Evolutionary conservation across 1,139 yeast species (phyloP), one percentile per base, ranked within the genome.

Genomic region (Taphrina wiesneri): DNA sequence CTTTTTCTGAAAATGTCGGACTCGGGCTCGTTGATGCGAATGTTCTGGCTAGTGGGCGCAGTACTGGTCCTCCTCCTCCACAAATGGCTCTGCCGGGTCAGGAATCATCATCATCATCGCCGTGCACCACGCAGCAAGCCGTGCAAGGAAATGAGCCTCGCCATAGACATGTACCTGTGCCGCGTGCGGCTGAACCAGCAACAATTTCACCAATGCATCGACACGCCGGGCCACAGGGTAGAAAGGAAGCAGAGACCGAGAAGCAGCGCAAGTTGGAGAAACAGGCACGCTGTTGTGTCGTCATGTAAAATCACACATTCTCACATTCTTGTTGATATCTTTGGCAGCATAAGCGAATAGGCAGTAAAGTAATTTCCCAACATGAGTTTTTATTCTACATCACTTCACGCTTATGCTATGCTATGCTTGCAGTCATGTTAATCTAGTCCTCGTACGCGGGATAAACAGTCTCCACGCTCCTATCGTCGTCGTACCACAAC

Each of bases 401-500:
- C n/a, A n/a, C n/a, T n/a, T n/a, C n/a, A n/a, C n/a, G n/a, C n/a
- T 11, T 11, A 32, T 32, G 36, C 36, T 32, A 32, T 1, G 36
- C 36, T 6, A 2, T 32, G 5, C 5, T 11, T 32, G 36, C 36
- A 32, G 15, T 32, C 15, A n/a, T n/a, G n/a, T n/a, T n/a, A n/a
- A n/a, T n/a, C n/a, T n/a, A n/a, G n/a, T n/a, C n/a, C n/a, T n/a
- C n/a, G n/a, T 11, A 30, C 34, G 6, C 23, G 36, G 59, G 49
- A 54, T 54, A 54, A 0, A 60, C 64, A 13, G 41, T 41, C 43
- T 60, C 64, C n/a, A 36, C 45, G 25, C 26, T 17, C 23, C 39
- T 46, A 19, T 60, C 57, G 30, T 60, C 64, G 52, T 60, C 64
- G 43, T 60, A 60, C 56, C 56, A 53, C 57, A 60, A 30, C 47